Base-by-base conservation (phyloP, 805 yeast species). In the Hyphopichia homilentoma region DNA sequence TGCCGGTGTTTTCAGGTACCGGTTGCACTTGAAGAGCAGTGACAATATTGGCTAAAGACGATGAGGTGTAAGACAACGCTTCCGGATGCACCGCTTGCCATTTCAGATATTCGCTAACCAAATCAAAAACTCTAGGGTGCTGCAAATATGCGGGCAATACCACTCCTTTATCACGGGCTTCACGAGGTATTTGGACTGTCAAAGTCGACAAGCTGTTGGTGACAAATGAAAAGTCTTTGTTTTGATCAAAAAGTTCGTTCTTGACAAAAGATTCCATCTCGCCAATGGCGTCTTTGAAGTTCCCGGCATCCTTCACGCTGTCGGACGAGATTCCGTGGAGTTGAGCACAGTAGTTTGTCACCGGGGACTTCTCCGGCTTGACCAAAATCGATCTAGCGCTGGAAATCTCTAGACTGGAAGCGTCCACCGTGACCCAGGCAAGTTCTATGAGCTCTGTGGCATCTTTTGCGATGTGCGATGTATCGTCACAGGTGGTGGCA, bases 181-280 rank as follows among this genome's bases (percentile, higher is more conserved):
- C 95, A 29, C 94, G 70, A 8, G 84, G 82, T 21, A 89, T 60
- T 48, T 81, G 82, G 29, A 89, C 89, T 38, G 88, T 70, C 29
- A 88, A 61, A 47, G 81, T 81, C 81, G 82, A 79, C 7, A 81
- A 68, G 48, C 78, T 77, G 39, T 77, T 65, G 1, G 87, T 71
- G 30, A 87, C 79, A 44, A 87, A 75, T 3, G 79, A 65, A 52
- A 84, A 81, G 24, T 78, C 79, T 30, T 57, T 53, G 7, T 63
- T 62, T 23, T 64, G 54, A 20, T 64, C 45, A 8, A 68, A 52
- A 20, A 75, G 50, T 29, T 61, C 51, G 27, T 66, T 64, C 36
- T 70, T 70, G 30, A 80, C 61, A 39, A 62, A 70, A 16, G 46
- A 43, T 47, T 82, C 84, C 35, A 86, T 64, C 35, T 59, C 57